Conservation (phyloP, 2,329 filamentous ascomycete species). For the Penicillium sp. region DNA sequence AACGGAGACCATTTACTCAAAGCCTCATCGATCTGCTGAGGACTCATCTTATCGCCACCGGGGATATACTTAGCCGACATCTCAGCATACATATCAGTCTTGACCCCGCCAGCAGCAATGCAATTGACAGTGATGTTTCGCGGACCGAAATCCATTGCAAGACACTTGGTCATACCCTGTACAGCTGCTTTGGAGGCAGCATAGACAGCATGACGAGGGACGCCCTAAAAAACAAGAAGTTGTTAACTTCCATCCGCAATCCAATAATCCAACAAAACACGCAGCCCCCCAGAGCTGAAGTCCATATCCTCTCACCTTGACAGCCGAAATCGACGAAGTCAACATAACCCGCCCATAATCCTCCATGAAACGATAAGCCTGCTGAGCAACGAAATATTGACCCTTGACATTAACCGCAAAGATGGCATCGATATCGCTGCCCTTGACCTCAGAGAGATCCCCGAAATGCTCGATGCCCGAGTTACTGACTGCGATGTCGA, state of each 20-base stretch:
- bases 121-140: constrained; percentile 25
- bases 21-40: constrained; percentile 17
- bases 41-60: constrained; percentile 19
- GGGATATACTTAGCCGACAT: constrained; percentile 22
- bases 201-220: constrained; percentile 21
- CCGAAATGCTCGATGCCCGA: constrained; percentile 25
- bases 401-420: constrained; percentile 25
- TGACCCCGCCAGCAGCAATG: constrained; percentile 24
- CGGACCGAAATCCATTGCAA: constrained; percentile 22
- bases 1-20: constrained; percentile 25
- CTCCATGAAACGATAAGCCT: constrained; percentile 21
- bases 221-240: constrained; percentile 13
- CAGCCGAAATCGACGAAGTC: constrained; percentile 25
- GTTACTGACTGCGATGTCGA: constrained; percentile 25
- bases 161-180: constrained; percentile 25
- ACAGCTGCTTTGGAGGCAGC: constrained; percentile 24
- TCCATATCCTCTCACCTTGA: constrained; percentile 11
- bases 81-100: constrained; percentile 25
- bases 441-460: constrained; percentile 8
- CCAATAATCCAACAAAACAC: background rate
- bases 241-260: background rate
- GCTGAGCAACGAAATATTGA: constrained; percentile 25
- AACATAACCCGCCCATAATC: constrained; percentile 21
- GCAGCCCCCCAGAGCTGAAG: background rate
- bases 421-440: constrained; percentile 20